Evolutionary conservation across 2,329 filamentous ascomycete species (phyloP).

Genomic region (Blastomyces parvus): DNA sequence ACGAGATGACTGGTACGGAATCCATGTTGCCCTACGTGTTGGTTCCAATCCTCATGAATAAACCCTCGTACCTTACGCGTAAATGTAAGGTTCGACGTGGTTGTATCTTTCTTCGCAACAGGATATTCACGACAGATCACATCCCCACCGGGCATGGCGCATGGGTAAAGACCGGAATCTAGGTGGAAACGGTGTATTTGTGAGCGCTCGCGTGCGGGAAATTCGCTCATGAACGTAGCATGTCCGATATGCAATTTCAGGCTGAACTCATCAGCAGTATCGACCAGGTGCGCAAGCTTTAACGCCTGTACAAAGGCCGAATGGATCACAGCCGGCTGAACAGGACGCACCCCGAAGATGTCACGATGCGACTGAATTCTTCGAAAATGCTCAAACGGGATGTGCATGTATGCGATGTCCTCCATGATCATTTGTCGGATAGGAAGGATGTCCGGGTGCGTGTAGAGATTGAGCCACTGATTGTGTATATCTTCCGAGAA

Average conservation of each 20-base stretch:
- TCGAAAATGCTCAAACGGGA: constrained; percentile 2
- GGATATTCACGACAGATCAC: not conserved
- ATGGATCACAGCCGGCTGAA: not conserved
- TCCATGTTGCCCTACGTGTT: not conserved
- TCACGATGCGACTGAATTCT: not conserved
- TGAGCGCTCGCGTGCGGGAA: not conserved
- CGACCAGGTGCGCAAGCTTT: constrained; percentile 1
- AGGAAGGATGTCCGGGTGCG: not conserved
- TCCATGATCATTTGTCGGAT: constrained; percentile 1
- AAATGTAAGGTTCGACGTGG: not conserved
- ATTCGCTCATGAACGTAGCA: not conserved
- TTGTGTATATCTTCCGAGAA: not conserved
- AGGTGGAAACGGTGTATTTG: not conserved
- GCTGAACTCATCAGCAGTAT: not conserved
- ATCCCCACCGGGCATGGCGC: not conserved
- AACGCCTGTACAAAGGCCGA: not conserved
- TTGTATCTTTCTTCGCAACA: not conserved
- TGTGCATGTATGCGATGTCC: constrained; percentile 6
- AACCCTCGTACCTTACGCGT: not conserved
- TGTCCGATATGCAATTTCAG: not conserved
- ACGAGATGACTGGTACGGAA: not conserved
- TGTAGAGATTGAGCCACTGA: constrained; percentile 1
- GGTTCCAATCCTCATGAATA: not conserved
- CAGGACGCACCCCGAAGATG: not conserved
- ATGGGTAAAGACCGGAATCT: not conserved